Evolutionary conservation across 2,329 filamentous ascomycete species (phyloP).

Genomic region (Trichothecium sympodiale): DNA sequence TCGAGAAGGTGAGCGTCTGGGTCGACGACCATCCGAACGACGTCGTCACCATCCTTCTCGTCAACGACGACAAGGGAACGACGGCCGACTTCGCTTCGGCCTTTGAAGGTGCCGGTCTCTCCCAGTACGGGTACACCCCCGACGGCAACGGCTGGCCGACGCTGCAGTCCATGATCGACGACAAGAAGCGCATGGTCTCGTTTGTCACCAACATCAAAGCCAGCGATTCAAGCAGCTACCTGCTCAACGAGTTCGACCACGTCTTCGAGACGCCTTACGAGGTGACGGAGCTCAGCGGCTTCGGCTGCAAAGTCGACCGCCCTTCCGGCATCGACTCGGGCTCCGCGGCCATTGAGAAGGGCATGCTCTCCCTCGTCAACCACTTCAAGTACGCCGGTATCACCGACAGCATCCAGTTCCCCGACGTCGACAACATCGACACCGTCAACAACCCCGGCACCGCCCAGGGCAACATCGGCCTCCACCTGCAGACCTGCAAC

Average conservation of each 20-base stretch:
- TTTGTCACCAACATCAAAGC: conserved; percentile 50
- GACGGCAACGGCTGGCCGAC: conserved; percentile 53
- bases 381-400: conserved; percentile 61
- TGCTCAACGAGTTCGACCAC: conserved; percentile 52
- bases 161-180: conserved; percentile 54
- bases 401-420: conserved; percentile 44
- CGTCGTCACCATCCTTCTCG: conserved; percentile 63
- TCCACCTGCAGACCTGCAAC: conserved; percentile 42
- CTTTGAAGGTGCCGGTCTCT: conserved; percentile 49
- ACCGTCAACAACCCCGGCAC: conserved; percentile 56
- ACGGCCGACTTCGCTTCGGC: conserved; percentile 41
- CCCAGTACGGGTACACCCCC: conserved; percentile 49
- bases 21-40: conserved; percentile 60
- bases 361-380: conserved; percentile 64
- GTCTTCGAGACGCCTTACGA: conserved; percentile 67
- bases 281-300: conserved; percentile 48
- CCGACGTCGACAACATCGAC: conserved; percentile 47
- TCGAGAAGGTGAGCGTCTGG: conserved; percentile 54
- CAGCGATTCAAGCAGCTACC: conserved; percentile 36
- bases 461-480: conserved; percentile 40
- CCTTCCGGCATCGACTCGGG: conserved; percentile 41
- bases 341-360: conserved; percentile 40
- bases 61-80: conserved; percentile 53
- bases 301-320: conserved; percentile 62
- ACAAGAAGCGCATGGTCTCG: conserved; percentile 53